These are phyloP conservation scores for Arthrinium phaeospermum DNA, from an alignment of 2,329 filamentous ascomycete species.

Conservation along the genomic window DNA sequence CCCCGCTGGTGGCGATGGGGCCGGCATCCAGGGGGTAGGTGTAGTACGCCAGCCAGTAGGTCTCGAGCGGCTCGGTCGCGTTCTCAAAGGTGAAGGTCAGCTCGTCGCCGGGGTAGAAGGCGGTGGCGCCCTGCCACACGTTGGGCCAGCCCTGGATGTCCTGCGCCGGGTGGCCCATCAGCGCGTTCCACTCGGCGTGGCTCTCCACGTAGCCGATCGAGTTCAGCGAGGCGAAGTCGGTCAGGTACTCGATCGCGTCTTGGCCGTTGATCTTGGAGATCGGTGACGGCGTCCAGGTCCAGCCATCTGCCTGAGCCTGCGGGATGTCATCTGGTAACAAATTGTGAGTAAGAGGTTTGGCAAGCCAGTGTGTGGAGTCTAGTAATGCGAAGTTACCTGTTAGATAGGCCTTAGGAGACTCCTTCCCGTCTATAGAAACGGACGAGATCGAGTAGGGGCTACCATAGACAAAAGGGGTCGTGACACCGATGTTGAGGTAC, in stretches of 20 bases:
- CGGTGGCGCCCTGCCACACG: conserved; percentile 37
- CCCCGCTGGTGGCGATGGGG: conserved; percentile 45
- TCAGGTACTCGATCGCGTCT: conserved; percentile 35
- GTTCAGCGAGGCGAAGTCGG: conserved; percentile 39
- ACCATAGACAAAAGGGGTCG: conserved; percentile 39
- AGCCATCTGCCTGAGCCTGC: conserved; percentile 19
- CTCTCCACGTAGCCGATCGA: conserved; percentile 43
- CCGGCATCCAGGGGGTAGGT: conserved; percentile 27
- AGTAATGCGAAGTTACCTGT: conserved; percentile 25
- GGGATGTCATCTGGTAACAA: conserved; percentile 28
- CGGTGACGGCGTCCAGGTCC: conserved; percentile 29
- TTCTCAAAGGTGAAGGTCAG: conserved; percentile 38
- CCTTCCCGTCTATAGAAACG: conserved; percentile 39
- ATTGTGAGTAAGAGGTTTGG: neutral
- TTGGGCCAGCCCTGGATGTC: conserved; percentile 35
- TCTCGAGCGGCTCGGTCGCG: conserved; percentile 25
- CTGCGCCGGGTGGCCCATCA: conserved; percentile 38
- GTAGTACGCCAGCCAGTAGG: conserved; percentile 27
- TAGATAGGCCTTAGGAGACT: conserved; percentile 42
- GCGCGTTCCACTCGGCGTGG: conserved; percentile 48
- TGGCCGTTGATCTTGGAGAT: conserved; percentile 41
- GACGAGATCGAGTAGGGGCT: conserved; percentile 38
- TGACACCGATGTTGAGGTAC: conserved; percentile 36
- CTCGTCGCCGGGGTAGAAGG: conserved; percentile 42
- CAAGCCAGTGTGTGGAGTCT: too few species aligned